Evolutionary conservation across 129 eudicot genomes (phyloP).

Genomic region (Flaveria brownii): DNA sequence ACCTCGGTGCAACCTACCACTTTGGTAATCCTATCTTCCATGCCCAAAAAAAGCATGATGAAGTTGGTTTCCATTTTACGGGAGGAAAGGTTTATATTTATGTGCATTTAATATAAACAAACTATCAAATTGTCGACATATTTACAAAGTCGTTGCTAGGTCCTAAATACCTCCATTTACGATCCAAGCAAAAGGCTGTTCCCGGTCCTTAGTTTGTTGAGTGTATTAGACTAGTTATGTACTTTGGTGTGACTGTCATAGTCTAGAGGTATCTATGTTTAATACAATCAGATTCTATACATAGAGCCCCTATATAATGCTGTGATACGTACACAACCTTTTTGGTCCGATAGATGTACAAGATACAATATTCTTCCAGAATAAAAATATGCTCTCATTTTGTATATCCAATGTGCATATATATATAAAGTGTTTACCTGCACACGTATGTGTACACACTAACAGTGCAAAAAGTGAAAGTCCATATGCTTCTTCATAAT

Average conservation of each 20-base stretch:
- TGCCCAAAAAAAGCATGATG: background rate
- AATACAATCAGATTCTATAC: no score
- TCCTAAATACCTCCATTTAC: background rate
- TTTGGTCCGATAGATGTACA: no score
- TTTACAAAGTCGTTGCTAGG: background rate
- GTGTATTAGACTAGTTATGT: background rate
- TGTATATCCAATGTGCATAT: background rate
- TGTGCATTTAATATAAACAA: background rate
- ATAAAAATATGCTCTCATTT: background rate
- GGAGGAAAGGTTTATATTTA: background rate
- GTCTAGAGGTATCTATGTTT: no score
- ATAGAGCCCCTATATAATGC: no score
- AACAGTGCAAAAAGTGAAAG: background rate
- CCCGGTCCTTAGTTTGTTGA: background rate
- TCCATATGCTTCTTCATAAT: background rate
- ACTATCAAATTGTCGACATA: background rate
- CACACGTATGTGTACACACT: background rate
- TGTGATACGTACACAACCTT: background rate
- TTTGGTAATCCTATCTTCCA: background rate
- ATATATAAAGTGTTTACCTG: background rate
- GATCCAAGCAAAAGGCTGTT: background rate
- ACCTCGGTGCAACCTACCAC: background rate
- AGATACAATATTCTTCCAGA: no score
- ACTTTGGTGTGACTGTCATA: no score
- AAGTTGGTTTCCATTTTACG: background rate